phyloP scores from a whole-genome alignment of 108 stramenopile genomes.

The Conticribra weissflogii region DNA sequence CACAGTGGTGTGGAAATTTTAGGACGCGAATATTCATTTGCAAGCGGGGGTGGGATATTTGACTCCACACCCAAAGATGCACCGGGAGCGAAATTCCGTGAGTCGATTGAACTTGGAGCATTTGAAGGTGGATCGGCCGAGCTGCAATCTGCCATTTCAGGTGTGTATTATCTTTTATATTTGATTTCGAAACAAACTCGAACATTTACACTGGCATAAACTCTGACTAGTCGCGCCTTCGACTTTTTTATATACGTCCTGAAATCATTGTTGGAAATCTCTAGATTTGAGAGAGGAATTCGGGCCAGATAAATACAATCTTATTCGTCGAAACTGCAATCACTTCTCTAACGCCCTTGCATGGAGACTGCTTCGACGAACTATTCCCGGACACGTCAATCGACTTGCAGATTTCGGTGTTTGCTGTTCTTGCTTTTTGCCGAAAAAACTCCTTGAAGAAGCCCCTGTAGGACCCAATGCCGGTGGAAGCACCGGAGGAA shows the following conservation, averaged over 20 bases:
- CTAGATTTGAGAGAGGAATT: constrained; percentile 66
- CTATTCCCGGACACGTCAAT: constrained; percentile 87
- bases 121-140: constrained; percentile 79
- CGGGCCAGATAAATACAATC: constrained; percentile 77
- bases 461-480: constrained; percentile 75
- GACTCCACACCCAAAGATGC: constrained; percentile 67
- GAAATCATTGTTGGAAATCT: background rate
- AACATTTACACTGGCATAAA: no score
- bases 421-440: constrained; percentile 81
- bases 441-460: constrained; percentile 75
- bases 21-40: constrained; percentile 84
- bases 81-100: constrained; percentile 62
- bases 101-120: constrained; percentile 74
- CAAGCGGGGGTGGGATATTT: constrained; percentile 81
- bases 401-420: constrained; percentile 83
- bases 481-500: constrained; percentile 33
- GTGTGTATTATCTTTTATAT: constrained; percentile 8
- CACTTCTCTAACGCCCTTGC: constrained; percentile 91
- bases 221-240: background rate
- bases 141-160: constrained; percentile 67
- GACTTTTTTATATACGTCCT: background rate
- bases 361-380: constrained; percentile 61
- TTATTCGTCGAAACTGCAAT: constrained; percentile 88
- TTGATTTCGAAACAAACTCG: background rate
- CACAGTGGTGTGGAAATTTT: constrained; percentile 88